Evolutionary conservation across 495 filamentous ascomycete species (phyloP).

Genomic region (Aspergillus funiculosus): DNA sequence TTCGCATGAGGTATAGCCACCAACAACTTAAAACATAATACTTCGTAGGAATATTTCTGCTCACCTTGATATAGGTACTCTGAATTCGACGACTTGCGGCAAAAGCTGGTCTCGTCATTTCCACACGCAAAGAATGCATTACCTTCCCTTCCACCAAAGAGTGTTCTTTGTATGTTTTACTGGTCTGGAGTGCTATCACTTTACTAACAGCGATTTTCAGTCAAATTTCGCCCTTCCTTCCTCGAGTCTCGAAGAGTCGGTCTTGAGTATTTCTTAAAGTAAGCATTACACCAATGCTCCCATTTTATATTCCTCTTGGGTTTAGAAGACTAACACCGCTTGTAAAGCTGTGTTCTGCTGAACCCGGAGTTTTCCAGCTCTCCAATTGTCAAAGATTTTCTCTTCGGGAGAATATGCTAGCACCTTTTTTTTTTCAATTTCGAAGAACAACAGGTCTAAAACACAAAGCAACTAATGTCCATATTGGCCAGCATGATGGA

Average conservation of each 20-base stretch:
- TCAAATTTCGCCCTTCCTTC: slow-evolving; percentile 63
- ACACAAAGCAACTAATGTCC: too few relatives aligned
- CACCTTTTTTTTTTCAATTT: too few relatives aligned
- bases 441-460: too few relatives aligned
- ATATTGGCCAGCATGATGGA: too few relatives aligned
- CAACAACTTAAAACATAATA: too few relatives aligned
- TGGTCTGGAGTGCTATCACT: background rate
- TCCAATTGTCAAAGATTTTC: slow-evolving; percentile 64
- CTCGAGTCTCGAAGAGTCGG: slow-evolving; percentile 60
- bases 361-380: slow-evolving; percentile 67
- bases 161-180: slow-evolving; percentile 54
- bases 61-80: slow-evolving; percentile 50
- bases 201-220: slow-evolving; percentile 29
- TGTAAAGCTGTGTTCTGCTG: slow-evolving; percentile 54
- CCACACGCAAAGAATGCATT: slow-evolving; percentile 59
- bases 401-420: slow-evolving; percentile 46
- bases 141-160: slow-evolving; percentile 64
- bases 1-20: slow-evolving; percentile 50
- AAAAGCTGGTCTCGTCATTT: slow-evolving; percentile 55
- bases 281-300: slow-evolving; percentile 22
- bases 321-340: slow-evolving; percentile 2
- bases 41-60: background rate
- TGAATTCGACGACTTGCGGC: slow-evolving; percentile 61
- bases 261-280: slow-evolving; percentile 69
- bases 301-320: background rate